Conservation (phyloP, 345 rosid genomes). For the Passiflora organensis region DNA sequence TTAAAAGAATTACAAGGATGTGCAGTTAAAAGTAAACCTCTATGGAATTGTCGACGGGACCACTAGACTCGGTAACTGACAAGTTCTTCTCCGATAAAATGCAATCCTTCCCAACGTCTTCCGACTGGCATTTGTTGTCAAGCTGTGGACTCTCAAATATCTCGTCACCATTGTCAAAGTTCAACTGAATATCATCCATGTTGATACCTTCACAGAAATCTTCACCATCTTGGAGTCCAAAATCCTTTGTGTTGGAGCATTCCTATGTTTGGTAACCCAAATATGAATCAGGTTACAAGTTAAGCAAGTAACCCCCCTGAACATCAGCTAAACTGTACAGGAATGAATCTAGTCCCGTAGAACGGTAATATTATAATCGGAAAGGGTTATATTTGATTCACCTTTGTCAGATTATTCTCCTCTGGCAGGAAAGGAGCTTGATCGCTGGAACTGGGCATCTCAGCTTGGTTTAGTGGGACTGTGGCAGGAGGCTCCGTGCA, state of each 20-base stretch:
- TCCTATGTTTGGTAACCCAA: constrained; percentile 24
- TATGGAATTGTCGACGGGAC: constrained; percentile 37
- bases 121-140: constrained; percentile 31
- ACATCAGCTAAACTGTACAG: background rate
- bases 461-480: constrained; percentile 26
- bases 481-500: constrained; percentile 26
- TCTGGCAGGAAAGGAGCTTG: constrained; percentile 32
- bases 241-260: constrained; percentile 31
- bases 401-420: constrained; percentile 34
- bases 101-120: constrained; percentile 34
- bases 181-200: constrained; percentile 45
- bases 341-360: background rate
- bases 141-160: constrained; percentile 37
- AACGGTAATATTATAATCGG: background rate
- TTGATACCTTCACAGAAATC: constrained; percentile 52
- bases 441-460: constrained; percentile 31
- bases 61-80: constrained; percentile 35
- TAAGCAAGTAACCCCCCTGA: background rate
- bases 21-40: constrained; percentile 35
- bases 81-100: constrained; percentile 38
- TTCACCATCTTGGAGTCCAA: constrained; percentile 41
- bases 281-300: background rate
- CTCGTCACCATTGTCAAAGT: constrained; percentile 44
- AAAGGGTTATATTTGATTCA: too few species aligned
- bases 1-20: constrained; percentile 3